Conservation (phyloP, 768 basidiomycete genomes). For the Strobilomyces dryophilus region DNA sequence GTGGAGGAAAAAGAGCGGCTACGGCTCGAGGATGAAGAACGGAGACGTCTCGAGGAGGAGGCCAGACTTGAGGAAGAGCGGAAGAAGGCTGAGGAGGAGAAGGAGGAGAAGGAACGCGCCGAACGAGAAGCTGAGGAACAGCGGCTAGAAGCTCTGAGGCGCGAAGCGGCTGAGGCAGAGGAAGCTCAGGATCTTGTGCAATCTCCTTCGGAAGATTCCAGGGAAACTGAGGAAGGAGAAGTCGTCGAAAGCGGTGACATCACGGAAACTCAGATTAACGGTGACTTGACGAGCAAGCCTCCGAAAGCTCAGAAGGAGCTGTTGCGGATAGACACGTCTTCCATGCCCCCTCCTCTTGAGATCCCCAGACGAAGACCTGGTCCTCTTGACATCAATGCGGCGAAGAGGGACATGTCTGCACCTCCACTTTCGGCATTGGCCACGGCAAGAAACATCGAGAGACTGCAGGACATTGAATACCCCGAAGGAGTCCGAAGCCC, state of each 20-base stretch:
- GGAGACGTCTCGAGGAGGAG: constrained; percentile 28
- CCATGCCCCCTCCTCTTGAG: constrained; percentile 38
- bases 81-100: constrained; percentile 30
- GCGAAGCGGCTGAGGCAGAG: constrained; percentile 32
- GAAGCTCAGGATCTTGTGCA: constrained; percentile 31
- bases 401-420: constrained; percentile 38
- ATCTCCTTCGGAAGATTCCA: constrained; percentile 42
- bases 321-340: constrained; percentile 64
- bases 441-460: constrained; percentile 81
- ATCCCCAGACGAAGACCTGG: constrained; percentile 55
- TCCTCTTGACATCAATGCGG: constrained; percentile 62
- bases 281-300: constrained; percentile 40
- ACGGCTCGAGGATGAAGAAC: constrained; percentile 33
- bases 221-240: constrained; percentile 40
- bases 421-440: constrained; percentile 57
- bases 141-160: constrained; percentile 16
- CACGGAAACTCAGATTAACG: constrained; percentile 24
- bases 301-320: constrained; percentile 40
- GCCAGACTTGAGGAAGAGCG: constrained; percentile 30
- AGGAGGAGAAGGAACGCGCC: constrained; percentile 41
- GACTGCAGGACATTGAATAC: constrained; percentile 73
- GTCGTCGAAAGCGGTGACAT: constrained; percentile 32
- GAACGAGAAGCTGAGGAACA: constrained; percentile 34
- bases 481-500: constrained; percentile 84
- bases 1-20: constrained; percentile 37